Base-by-base conservation (phyloP, 2,329 filamentous ascomycete species). In the Aspergillus quadrilineatus region DNA sequence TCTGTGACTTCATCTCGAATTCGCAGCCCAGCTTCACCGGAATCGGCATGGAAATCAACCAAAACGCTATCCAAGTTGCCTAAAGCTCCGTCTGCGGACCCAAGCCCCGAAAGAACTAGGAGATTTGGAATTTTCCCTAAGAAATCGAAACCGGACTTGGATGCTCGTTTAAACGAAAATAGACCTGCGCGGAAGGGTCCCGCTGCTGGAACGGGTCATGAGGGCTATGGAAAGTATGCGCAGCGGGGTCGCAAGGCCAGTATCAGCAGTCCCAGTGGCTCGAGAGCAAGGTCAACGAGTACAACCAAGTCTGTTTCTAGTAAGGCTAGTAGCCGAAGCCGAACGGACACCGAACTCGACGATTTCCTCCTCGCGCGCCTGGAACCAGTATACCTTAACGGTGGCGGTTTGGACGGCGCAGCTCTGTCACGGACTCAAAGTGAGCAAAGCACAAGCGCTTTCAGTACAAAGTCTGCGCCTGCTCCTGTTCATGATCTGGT, bases 191-290 rank as follows among this genome's bases (percentile, higher is more conserved):
- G 89, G 29, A 93, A 91, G 72, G 92, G 93, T 0, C 93, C 93
- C 22, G 85, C 83, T 14, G 93, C 93, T 41, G 93, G 93, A n/a
- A 97, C 93, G 37, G 93, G 93, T 0, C 92, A 97, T 67, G 93
- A 97, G 75, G 77, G 77, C 29, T 82, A 82, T 62, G 77, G 77
- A 10, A 80, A 72, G 62, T 78, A 80, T 64, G 70, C 71, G 4
- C 72, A 74, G 54, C 71, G 78, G 42, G 77, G 77, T 44, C 72
- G 78, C 51, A 77, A 75, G 57, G 52, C 69, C 50, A 79, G 77
- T 52, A 64, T 72, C 47, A 69, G 74, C 54, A 77, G 70, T 61
- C 74, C 63, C 32, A 76, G 66, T 47, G 70, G 70, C 12, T 72
- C 68, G 36, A 72, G 74, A 59, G 73, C 67, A 59, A 72, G 73